A percentile compares a stretch with the other conserved stretches of the same genome.
Evolutionary conservation across 768 basidiomycete genomes (phyloP).

Genomic region (Russula abietina): DNA sequence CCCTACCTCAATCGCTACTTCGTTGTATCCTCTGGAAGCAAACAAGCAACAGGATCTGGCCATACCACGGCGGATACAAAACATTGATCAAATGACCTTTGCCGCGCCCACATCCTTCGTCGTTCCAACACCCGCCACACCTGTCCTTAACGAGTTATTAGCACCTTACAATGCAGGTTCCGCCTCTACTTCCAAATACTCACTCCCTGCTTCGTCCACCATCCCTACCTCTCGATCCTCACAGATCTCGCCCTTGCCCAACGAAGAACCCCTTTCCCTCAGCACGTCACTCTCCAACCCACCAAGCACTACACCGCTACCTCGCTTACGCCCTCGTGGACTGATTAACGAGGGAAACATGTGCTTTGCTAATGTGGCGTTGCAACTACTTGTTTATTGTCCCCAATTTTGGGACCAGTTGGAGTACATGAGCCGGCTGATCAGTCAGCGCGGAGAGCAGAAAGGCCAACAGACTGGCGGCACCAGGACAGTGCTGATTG

Average conservation of each 20-base stretch:
- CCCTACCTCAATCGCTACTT: no score
- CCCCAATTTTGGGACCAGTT: constrained; percentile 81
- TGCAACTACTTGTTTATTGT: constrained; percentile 87
- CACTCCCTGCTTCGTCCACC: no score
- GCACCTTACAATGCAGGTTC: no score
- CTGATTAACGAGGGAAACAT: constrained; percentile 92
- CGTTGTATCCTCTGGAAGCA: no score
- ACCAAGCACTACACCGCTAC: constrained; percentile 18
- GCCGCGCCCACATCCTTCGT: no score
- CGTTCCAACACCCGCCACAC: neutral
- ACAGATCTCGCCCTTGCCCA: constrained; percentile 29
- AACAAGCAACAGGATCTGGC: no score
- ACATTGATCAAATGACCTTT: no score
- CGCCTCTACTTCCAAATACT: no score
- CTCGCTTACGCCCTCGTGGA: constrained; percentile 61
- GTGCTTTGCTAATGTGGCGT: constrained; percentile 93
- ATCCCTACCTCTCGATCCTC: constrained; percentile 45
- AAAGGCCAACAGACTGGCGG: constrained; percentile 29
- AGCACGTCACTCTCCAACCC: constrained; percentile 31
- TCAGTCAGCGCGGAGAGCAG: constrained; percentile 28
- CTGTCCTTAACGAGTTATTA: no score
- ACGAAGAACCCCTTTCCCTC: constrained; percentile 48
- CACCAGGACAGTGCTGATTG: constrained; percentile 49
- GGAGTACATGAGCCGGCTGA: constrained; percentile 54
- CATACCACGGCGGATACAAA: no score